phyloP scores from a whole-genome alignment of 2,329 filamentous ascomycete genomes.

The Fusarium incarnatum region DNA sequence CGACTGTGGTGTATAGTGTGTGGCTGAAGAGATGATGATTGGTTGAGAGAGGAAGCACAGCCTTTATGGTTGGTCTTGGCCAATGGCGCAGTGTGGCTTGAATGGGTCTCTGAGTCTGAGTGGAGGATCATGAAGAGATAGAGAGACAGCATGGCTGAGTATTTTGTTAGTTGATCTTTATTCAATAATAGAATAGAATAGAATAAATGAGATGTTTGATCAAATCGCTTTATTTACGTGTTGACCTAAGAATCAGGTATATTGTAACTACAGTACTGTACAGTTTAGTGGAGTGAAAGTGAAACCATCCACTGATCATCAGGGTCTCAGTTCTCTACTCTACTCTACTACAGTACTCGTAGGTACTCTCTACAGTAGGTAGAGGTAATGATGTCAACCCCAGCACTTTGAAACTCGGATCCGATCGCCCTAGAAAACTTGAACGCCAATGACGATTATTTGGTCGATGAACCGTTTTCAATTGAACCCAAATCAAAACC shows the following conservation, averaged over 20 bases:
- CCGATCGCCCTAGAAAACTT: not conserved
- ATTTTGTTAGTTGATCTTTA: not conserved
- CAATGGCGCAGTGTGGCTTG: conserved; percentile 29
- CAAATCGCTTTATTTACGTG: not conserved
- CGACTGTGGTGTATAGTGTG: conserved; percentile 27
- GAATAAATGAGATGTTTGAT: not conserved
- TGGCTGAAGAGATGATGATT: conserved; percentile 29
- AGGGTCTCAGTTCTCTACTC: conserved; percentile 5
- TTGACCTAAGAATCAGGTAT: not conserved
- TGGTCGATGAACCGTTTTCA: not conserved
- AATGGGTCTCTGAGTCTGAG: not conserved
- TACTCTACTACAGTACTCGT: no score
- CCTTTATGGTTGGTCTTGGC: conserved; percentile 18
- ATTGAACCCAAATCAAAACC: not conserved
- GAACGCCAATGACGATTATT: conserved; percentile 15
- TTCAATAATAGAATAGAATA: not conserved
- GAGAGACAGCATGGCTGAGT: conserved; percentile 6
- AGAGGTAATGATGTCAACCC: conserved; percentile 35
- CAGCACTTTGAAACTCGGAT: not conserved
- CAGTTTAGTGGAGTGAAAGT: not conserved
- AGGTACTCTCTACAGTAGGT: not conserved
- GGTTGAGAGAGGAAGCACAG: conserved; percentile 17
- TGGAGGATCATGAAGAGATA: not conserved
- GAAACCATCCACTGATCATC: conserved; percentile 17
- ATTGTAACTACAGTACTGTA: not conserved